Conservation (phyloP, 176 grass and related monocot species). For the Ananas comosus region DNA sequence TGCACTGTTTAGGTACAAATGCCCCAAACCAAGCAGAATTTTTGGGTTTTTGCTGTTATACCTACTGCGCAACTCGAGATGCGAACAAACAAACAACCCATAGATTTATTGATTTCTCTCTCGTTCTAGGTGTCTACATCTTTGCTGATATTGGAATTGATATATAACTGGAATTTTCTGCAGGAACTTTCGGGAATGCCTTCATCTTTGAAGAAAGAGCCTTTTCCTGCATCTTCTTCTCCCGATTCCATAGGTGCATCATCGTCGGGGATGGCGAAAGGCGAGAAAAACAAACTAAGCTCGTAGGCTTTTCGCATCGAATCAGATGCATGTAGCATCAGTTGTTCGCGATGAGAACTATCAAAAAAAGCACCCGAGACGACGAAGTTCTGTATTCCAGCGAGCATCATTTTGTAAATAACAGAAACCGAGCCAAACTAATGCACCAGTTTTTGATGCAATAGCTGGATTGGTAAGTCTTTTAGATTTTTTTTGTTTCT, state of each 20-base stretch:
- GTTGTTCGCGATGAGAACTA: neutral
- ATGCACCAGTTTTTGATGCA: neutral
- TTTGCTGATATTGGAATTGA: neutral
- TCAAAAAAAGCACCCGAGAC: neutral
- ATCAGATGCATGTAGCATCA: neutral
- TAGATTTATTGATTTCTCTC: neutral
- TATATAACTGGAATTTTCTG: neutral
- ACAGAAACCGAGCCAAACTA: neutral
- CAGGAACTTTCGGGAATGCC: slow-evolving; percentile 94
- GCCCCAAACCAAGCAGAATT: no score
- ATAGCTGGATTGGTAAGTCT: neutral
- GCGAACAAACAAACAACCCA: neutral
- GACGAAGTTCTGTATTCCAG: neutral
- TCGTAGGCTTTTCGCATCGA: slow-evolving; percentile 7
- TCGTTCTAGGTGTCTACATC: neutral
- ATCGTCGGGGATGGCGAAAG: slow-evolving; percentile 67
- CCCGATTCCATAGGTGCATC: slow-evolving; percentile 66
- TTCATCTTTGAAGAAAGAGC: slow-evolving; percentile 61
- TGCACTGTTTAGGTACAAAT: no score
- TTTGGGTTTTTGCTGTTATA: no score
- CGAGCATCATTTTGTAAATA: neutral
- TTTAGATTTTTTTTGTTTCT: no score
- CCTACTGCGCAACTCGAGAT: no score
- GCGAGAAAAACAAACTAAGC: slow-evolving; percentile 32
- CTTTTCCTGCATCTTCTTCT: slow-evolving; percentile 37